Base-by-base conservation (phyloP, 1,139 yeast genomes). In the Magnusiomyces suaveolens region DNA sequence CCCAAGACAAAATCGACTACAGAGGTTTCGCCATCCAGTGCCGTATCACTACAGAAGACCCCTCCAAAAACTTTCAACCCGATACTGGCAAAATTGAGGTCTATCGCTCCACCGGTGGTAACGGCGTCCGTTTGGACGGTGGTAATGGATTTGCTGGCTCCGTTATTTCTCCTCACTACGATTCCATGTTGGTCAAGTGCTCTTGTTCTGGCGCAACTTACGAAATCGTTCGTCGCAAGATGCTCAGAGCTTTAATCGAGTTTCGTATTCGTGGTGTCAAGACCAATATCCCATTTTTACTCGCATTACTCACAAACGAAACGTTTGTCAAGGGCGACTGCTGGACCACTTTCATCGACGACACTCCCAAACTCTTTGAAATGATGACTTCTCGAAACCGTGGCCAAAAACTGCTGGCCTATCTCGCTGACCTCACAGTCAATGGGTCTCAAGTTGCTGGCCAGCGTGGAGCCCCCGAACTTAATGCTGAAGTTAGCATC, bases 111-210 rank as follows among this genome's bases (percentile, higher is more conserved):
- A 88, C 98, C 43, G 99, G 99, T 75, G 99, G 99, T 77, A 92
- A 92, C 68, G 99, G 99, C 69, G 97, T 92, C 52, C 84, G 99
- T 75, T 79, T 92, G 63, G 99, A 92, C 69, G 99, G 98, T 76
- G 98, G 98, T 74, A 92, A 92, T 69, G 97, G 97, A 4, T 92
- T 89, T 72, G 95, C 97, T n/a, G 99, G 99, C 61, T 87, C 97
- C 36, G 83, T 92, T 62, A 92, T 92, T 62, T 84, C 96, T 39
- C 98, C 99, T 51, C 96, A 89, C 74, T 92, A 92, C 73, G 99
- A 92, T 73, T 90, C 97, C 51, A 87, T 92, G 97, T 80, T 92
- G 78, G 98, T 92, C 61, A 92, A 92, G 73, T 94, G 98, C 72
- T 82, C 96, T 41, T 89, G 97, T 70, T 82, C 95, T 32, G 98